Evolutionary conservation across 768 basidiomycete species (phyloP).

Genomic region (Psilocybe subaeruginosa): DNA sequence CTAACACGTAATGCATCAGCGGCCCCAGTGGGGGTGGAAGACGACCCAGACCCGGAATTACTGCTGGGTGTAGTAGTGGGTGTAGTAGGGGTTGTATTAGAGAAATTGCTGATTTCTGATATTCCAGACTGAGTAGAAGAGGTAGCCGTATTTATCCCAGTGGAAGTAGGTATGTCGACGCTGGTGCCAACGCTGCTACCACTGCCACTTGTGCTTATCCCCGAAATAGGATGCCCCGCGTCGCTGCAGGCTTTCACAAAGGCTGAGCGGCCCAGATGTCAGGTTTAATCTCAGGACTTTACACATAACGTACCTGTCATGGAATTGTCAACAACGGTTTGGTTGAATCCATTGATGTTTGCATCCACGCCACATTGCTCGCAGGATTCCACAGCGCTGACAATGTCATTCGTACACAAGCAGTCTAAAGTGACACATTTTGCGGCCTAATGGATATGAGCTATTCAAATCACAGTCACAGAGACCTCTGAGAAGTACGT

Average conservation of each 20-base stretch:
- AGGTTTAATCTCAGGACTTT: too few relatives aligned
- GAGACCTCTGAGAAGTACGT: neutral
- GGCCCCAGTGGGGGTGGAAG: too few relatives aligned
- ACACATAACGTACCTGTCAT: neutral
- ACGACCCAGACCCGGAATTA: too few relatives aligned
- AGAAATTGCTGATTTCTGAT: too few relatives aligned
- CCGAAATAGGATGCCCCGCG: slow-evolving; percentile 14
- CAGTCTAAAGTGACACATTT: slow-evolving; percentile 17
- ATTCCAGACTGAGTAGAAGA: too few relatives aligned
- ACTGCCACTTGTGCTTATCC: neutral
- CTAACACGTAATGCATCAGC: too few relatives aligned
- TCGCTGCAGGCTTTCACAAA: slow-evolving; percentile 10
- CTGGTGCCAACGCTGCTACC: neutral
- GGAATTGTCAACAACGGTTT: slow-evolving; percentile 11
- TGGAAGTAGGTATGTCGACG: too few relatives aligned
- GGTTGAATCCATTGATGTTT: slow-evolving; percentile 7
- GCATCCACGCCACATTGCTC: slow-evolving; percentile 13
- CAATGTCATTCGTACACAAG: slow-evolving; percentile 15
- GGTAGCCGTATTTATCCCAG: too few relatives aligned
- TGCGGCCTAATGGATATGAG: neutral
- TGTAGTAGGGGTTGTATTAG: too few relatives aligned
- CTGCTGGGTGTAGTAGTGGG: too few relatives aligned
- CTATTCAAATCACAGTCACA: too few relatives aligned
- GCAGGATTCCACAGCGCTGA: slow-evolving; percentile 11
- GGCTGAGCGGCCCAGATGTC: neutral